Evolutionary conservation across 2,329 filamentous ascomycete genomes (phyloP), one percentile per base, ranked within the genome.

Genomic region (Penicillium decumbens): DNA sequence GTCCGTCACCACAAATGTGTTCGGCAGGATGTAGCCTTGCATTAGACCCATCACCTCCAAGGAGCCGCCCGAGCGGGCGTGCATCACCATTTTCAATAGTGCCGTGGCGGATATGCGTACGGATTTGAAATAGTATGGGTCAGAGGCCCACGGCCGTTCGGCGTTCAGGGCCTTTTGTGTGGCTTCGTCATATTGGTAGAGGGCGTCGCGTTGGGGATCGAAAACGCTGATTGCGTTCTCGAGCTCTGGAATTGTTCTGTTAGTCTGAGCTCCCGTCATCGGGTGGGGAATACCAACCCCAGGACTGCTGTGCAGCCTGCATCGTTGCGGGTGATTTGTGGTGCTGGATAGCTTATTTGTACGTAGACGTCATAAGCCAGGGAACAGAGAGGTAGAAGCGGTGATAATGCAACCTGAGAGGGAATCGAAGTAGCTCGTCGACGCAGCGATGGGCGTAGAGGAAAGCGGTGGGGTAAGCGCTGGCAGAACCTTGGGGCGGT

Each of bases 11-110:
- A 98, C 83, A 64, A 98, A 88, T 4, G 74, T 84, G 63, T 95
- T 85, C 37, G 85, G 83, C 57, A 89, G 82, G 43, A 95, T 86
- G 70, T 95, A 95, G 54, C 93, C 93, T 67, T 95, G 88, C 93
- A 98, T 98, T 61, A 98, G 72, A 49, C 93, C 93, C 93, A 98
- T 98, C 63, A 98, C 82, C 75, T 98, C 93, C 58, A 97, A 80
- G 25, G 82, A 83, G 49, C 93, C 92, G 57, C 93, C 93, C 0
- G 89, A 91, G n/a, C 93, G 88, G 8, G 93, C 93, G 70, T 98
- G 93, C 88, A 96, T 97, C 57, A 95, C 89, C 93, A 98, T 98
- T 75, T 98, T 98, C 61, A 97, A 82, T 51, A 98, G 81, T 4
- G 93, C 93, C 10, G 95, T 85, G 50, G 93, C 90, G 45, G 89